Conservation (phyloP, 1,284 basidiomycete species). For the Vanrija pseudolonga region DNA sequence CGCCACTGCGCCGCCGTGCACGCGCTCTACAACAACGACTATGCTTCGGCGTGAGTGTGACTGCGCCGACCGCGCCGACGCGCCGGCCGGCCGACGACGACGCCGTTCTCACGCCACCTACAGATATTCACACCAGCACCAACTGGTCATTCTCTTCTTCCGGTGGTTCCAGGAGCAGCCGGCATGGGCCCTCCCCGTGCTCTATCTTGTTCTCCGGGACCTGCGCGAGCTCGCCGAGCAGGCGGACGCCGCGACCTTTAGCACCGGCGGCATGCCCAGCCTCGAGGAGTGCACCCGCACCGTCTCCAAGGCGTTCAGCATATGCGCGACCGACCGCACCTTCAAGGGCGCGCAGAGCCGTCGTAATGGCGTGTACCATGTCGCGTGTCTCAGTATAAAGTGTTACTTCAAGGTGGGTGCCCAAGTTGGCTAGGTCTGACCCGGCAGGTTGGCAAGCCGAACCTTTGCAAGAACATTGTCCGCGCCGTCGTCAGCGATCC, state of each 20-base stretch:
- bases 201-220: constrained; percentile 75
- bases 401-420: constrained; percentile 81
- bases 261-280: constrained; percentile 56
- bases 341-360: constrained; percentile 71
- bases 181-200: constrained; percentile 73
- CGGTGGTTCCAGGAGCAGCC: constrained; percentile 71
- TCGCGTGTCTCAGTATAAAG: constrained; percentile 88
- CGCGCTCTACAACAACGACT: constrained; percentile 32
- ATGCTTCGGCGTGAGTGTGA: constrained; percentile 33
- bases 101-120: background rate
- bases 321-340: constrained; percentile 79
- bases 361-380: constrained; percentile 90
- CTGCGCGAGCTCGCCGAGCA: constrained; percentile 70
- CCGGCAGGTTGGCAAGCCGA: constrained; percentile 76
- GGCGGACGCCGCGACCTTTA: constrained; percentile 51
- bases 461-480: constrained; percentile 85
- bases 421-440: background rate
- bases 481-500: constrained; percentile 80
- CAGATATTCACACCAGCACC: constrained; percentile 40
- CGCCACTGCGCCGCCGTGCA: constrained; percentile 43
- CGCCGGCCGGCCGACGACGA: background rate
- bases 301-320: constrained; percentile 87
- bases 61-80: too few species aligned
- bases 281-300: constrained; percentile 89
- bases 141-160: constrained; percentile 60